These are phyloP conservation scores for Lodderomyces margitis DNA, from an alignment of 1,139 yeast species.

Conservation along the genomic window DNA sequence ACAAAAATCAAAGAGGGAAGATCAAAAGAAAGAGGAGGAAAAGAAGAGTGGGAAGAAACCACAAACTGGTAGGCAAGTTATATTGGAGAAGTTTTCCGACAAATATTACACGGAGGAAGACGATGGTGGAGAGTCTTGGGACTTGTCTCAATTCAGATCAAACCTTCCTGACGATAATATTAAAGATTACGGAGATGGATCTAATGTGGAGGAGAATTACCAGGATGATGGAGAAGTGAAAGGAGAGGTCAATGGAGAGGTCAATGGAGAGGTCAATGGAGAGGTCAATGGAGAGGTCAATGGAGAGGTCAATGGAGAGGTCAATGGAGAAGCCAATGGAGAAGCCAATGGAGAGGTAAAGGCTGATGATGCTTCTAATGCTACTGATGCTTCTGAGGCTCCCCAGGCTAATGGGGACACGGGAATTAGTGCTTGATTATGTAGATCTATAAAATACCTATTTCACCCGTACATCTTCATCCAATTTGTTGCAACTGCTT, in stretches of 20 bases:
- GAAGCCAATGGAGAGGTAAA: too few relatives aligned
- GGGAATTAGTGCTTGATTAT: background rate
- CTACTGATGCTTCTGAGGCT: too few relatives aligned
- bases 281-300: too few relatives aligned
- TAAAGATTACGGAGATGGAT: constrained; percentile 57
- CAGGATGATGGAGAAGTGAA: constrained; percentile 15
- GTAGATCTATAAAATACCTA: background rate
- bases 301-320: too few relatives aligned
- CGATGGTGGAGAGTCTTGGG: constrained; percentile 64
- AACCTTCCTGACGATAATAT: constrained; percentile 43
- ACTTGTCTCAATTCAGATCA: constrained; percentile 61
- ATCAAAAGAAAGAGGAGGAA: constrained; percentile 55
- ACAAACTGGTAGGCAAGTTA: constrained; percentile 78
- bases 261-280: background rate
- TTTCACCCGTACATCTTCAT: constrained; percentile 7
- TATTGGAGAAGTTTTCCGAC: constrained; percentile 72
- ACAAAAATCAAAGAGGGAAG: constrained; percentile 60
- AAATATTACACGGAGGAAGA: constrained; percentile 52
- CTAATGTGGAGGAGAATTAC: constrained; percentile 23
- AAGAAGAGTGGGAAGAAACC: constrained; percentile 44
- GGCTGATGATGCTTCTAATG: background rate
- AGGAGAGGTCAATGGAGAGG: constrained; percentile 6
- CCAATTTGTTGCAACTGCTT: constrained; percentile 14
- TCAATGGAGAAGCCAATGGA: too few relatives aligned
- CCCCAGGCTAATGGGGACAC: too few relatives aligned